A percentile compares a stretch with the other conserved stretches of the same genome.
phyloP scores from a whole-genome alignment of 1,284 basidiomycete genomes.

The Trichosporon coremiiforme region DNA sequence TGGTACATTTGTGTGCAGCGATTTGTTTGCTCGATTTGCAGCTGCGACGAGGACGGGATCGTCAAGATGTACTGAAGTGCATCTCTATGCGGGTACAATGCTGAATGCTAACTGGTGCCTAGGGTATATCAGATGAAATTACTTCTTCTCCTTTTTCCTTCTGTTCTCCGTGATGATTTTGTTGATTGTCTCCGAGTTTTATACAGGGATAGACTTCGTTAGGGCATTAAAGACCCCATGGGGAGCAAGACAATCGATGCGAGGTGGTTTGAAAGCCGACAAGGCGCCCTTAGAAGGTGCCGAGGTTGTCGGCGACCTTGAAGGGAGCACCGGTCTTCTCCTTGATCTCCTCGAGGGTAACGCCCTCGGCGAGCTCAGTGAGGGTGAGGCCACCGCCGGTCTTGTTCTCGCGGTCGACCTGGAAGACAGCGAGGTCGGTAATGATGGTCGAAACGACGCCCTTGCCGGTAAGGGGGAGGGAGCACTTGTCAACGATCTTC shows the following conservation, averaged over 20 bases:
- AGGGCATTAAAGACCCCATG: neutral
- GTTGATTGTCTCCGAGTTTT: neutral
- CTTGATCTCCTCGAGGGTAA: conserved; percentile 78
- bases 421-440: conserved; percentile 87
- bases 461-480: conserved; percentile 83
- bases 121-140: conserved; percentile 6
- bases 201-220: neutral
- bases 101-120: conserved; percentile 15
- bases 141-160: conserved; percentile 6
- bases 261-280: neutral
- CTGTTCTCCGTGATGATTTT: neutral
- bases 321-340: conserved; percentile 83
- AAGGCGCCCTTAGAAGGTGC: conserved; percentile 36
- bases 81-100: conserved; percentile 16
- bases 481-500: conserved; percentile 82
- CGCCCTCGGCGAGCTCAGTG: conserved; percentile 79
- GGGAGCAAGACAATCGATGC: neutral
- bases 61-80: conserved; percentile 14
- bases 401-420: conserved; percentile 69
- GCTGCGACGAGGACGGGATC: neutral
- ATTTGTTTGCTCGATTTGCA: neutral
- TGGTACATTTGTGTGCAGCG: neutral
- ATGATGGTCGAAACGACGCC: conserved; percentile 84
- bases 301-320: conserved; percentile 57
- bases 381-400: conserved; percentile 70